These are phyloP conservation scores for Gracilaria caudata DNA, from an alignment of 23 red algal species.

Conservation along the genomic window DNA sequence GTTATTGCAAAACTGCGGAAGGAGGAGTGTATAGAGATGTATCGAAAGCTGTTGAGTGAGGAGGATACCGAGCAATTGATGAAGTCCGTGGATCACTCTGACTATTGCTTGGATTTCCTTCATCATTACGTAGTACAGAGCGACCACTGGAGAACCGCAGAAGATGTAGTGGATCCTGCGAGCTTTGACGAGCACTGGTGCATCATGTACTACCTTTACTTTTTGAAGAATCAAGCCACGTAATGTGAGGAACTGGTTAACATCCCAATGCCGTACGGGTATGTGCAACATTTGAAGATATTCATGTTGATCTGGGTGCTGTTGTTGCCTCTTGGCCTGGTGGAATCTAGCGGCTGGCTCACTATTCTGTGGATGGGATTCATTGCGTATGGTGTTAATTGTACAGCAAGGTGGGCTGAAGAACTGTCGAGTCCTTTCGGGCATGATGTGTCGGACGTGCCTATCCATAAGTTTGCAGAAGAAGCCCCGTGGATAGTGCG, in stretches of 20 bases:
- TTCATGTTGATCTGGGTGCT: conserved; percentile 58
- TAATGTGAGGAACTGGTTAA: conserved; percentile 16
- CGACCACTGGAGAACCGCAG: background rate
- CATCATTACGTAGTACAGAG: conserved; percentile 19
- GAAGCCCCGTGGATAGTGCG: conserved; percentile 13
- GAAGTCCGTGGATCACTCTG: conserved; percentile 8
- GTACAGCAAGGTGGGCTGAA: conserved; percentile 27
- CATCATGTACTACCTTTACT: conserved; percentile 24
- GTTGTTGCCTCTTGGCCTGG: conserved; percentile 51
- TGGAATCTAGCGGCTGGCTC: conserved; percentile 49
- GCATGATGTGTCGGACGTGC: conserved; percentile 46
- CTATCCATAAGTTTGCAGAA: conserved; percentile 14
- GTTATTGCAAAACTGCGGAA: conserved; percentile 2
- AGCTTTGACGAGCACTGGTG: conserved; percentile 9
- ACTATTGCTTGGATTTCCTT: conserved; percentile 56
- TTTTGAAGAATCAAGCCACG: background rate
- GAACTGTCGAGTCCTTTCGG: conserved; percentile 59
- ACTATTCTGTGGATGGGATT: conserved; percentile 54
- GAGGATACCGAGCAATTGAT: conserved; percentile 11
- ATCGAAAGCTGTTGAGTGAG: background rate
- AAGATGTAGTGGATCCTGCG: background rate
- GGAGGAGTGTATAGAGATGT: conserved; percentile 7
- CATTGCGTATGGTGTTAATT: conserved; percentile 59
- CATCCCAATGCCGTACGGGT: conserved; percentile 51
- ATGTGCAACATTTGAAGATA: conserved; percentile 49